These are phyloP conservation scores for Kodamaea leandrae DNA, from an alignment of 805 yeast species.

Conservation along the genomic window DNA sequence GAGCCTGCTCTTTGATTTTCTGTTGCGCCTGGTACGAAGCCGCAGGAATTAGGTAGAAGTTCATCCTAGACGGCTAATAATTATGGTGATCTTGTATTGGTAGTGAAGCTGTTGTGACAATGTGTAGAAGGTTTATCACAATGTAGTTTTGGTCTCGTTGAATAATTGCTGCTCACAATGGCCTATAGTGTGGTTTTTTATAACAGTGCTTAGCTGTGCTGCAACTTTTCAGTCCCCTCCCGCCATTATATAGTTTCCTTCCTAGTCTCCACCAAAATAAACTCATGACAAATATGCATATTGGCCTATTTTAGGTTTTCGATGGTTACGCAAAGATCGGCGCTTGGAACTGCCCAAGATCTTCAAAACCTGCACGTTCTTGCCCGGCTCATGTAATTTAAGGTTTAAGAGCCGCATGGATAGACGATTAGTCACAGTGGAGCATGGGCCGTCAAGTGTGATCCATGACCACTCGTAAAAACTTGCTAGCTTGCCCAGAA, in stretches of 20 bases:
- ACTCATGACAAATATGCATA: background rate
- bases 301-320: background rate
- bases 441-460: no score
- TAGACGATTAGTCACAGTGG: no score
- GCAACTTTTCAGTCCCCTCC: no score
- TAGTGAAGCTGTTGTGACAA: background rate
- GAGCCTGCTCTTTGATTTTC: slow-evolving; percentile 16
- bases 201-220: no score
- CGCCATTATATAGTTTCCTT: background rate
- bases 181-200: no score
- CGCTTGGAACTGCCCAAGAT: background rate
- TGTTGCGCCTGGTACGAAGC: slow-evolving; percentile 19
- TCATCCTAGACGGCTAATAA: slow-evolving; percentile 11
- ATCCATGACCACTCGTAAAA: no score
- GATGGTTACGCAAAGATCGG: background rate
- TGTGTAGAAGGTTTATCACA: no score
- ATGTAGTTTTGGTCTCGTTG: no score
- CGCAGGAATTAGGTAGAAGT: slow-evolving; percentile 16
- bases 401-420: no score
- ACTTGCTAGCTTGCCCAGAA: no score
- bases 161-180: no score
- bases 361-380: background rate
- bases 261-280: no score
- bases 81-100: background rate
- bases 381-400: background rate